phyloP scores from a whole-genome alignment of 345 rosid genomes.

The Citrus medica region DNA sequence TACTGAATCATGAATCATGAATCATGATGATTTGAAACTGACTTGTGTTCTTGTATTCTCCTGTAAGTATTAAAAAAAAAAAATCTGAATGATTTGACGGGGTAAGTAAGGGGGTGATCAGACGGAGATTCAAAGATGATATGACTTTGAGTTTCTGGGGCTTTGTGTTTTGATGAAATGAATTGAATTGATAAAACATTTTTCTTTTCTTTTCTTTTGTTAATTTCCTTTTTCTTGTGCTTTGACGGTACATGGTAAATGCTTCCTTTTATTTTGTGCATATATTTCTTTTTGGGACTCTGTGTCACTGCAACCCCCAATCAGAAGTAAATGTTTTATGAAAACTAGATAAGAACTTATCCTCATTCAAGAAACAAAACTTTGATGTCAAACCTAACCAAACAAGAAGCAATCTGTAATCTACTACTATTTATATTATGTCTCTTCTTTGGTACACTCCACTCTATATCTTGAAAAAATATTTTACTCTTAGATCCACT shows the following conservation, averaged over 20 bases:
- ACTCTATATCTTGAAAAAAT: no score
- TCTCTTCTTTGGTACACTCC: no score
- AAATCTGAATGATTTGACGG: conserved; percentile 67
- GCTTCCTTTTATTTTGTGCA: conserved; percentile 15
- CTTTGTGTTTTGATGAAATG: conserved; percentile 24
- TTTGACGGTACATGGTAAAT: conserved; percentile 40
- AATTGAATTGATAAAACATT: conserved; percentile 6
- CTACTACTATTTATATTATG: no score
- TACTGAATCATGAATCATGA: conserved; percentile 19
- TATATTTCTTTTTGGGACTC: conserved; percentile 14
- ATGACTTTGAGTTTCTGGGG: conserved; percentile 31
- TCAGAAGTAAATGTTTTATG: conserved; percentile 13
- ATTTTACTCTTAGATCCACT: no score
- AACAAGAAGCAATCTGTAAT: background rate
- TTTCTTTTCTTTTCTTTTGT: conserved; percentile 6
- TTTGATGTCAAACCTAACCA: conserved; percentile 1
- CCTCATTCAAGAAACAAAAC: conserved; percentile 2
- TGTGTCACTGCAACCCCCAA: conserved; percentile 6
- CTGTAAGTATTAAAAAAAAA: conserved; percentile 29
- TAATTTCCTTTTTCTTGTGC: conserved; percentile 13
- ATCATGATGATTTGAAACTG: conserved; percentile 25
- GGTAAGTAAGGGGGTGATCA: conserved; percentile 40
- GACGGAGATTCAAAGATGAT: conserved; percentile 14
- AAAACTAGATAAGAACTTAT: conserved; percentile 18
- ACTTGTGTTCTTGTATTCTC: conserved; percentile 1